phyloP scores from a whole-genome alignment of 164 flowering plant genomes.

The Vitis rupestris region DNA sequence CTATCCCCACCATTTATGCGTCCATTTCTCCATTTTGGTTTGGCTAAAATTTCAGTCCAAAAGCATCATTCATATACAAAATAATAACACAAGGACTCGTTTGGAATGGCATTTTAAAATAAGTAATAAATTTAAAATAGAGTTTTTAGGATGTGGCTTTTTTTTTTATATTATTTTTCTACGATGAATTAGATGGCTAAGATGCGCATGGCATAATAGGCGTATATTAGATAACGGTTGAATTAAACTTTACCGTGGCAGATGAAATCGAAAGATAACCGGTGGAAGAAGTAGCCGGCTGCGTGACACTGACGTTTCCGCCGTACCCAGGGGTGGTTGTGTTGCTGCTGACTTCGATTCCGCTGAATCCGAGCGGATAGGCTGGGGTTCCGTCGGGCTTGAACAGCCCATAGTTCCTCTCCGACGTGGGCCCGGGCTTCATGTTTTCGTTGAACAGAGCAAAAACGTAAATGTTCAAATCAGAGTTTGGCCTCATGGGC shows the following conservation, averaged over 20 bases:
- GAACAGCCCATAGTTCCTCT: slow-evolving; percentile 73
- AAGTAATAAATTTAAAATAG: background rate
- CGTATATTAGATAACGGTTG: background rate
- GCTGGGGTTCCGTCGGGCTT: slow-evolving; percentile 63
- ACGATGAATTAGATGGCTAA: background rate
- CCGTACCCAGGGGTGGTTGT: background rate
- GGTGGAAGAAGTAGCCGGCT: slow-evolving; percentile 29
- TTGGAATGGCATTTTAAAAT: background rate
- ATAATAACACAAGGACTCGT: background rate
- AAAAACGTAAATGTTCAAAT: slow-evolving; percentile 48
- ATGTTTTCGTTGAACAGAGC: slow-evolving; percentile 70
- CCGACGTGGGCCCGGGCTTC: slow-evolving; percentile 74
- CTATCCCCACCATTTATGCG: no score
- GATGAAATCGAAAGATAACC: slow-evolving; percentile 61
- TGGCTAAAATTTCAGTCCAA: background rate
- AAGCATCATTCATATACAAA: background rate
- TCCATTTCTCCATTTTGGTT: no score
- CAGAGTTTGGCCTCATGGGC: slow-evolving; percentile 46
- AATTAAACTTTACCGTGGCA: slow-evolving; percentile 35
- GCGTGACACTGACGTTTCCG: slow-evolving; percentile 11
- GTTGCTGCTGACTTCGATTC: slow-evolving; percentile 4
- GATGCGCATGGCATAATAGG: background rate
- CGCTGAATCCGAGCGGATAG: slow-evolving; percentile 32
- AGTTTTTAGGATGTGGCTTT: no score
- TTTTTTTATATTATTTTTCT: no score